Evolutionary conservation across 345 rosid species (phyloP).

Genomic region (Arabidopsis arenosa): DNA sequence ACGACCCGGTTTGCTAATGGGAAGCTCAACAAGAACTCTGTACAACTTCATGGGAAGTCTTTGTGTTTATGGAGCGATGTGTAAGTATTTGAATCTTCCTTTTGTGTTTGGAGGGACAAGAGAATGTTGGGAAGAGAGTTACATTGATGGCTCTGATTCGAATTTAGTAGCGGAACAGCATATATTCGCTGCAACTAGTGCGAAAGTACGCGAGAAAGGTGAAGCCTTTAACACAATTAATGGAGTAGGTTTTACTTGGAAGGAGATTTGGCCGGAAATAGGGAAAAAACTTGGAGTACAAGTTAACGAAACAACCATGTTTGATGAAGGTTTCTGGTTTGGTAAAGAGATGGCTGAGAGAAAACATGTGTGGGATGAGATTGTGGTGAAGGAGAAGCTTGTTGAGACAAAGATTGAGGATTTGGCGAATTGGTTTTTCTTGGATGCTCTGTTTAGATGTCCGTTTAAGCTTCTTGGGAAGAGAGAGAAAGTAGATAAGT

Average conservation of each 20-base stretch:
- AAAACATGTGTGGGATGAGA: constrained; percentile 65
- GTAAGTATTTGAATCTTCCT: constrained; percentile 68
- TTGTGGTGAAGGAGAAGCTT: constrained; percentile 60
- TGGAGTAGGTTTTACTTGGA: constrained; percentile 79
- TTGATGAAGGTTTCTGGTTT: constrained; percentile 56
- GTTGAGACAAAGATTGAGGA: constrained; percentile 63
- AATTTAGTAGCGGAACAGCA: constrained; percentile 80
- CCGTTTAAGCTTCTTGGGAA: constrained; percentile 75
- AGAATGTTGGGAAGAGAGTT: constrained; percentile 86
- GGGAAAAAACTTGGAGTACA: constrained; percentile 63
- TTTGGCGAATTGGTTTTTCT: constrained; percentile 82
- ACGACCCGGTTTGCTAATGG: constrained; percentile 81
- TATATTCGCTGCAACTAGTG: constrained; percentile 73
- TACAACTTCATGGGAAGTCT: constrained; percentile 82
- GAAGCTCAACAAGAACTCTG: constrained; percentile 65
- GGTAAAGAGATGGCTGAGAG: constrained; percentile 59
- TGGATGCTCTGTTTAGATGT: constrained; percentile 74
- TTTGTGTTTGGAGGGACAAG: constrained; percentile 88
- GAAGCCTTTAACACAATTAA: constrained; percentile 76
- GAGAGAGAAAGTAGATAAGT: constrained; percentile 62
- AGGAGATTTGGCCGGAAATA: constrained; percentile 73
- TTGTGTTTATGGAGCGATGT: constrained; percentile 73
- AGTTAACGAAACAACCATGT: constrained; percentile 52
- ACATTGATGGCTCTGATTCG: constrained; percentile 76
- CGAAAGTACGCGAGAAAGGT: constrained; percentile 51